Percentiles rank a stretch among this genome's conserved stretches.
phyloP scores from a whole-genome alignment of 768 basidiomycete genomes.

The Podaxis sp. region DNA sequence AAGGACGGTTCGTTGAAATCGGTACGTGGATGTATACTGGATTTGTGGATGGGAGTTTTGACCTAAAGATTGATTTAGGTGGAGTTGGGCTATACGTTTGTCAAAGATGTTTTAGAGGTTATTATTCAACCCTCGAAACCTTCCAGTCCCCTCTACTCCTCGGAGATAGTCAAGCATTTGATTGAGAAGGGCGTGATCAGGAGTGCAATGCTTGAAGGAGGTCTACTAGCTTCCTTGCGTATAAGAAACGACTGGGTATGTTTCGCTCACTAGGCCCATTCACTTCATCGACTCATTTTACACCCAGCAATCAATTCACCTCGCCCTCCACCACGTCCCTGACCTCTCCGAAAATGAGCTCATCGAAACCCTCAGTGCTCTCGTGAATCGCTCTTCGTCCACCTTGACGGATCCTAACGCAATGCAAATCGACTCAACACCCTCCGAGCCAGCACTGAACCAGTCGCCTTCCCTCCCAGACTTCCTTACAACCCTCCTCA shows the following conservation, averaged over 20 bases:
- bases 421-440: constrained; percentile 31
- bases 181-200: constrained; percentile 53
- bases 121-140: constrained; percentile 34
- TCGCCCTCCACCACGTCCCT: constrained; percentile 48
- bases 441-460: constrained; percentile 8
- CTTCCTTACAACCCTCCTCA: constrained; percentile 32
- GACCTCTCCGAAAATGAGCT: constrained; percentile 69
- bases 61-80: neutral
- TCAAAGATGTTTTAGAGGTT: constrained; percentile 52
- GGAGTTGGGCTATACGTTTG: constrained; percentile 42
- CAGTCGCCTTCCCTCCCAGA: constrained; percentile 24
- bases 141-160: constrained; percentile 37
- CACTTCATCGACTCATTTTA: neutral
- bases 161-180: constrained; percentile 54
- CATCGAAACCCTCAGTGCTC: constrained; percentile 43
- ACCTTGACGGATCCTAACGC: constrained; percentile 30
- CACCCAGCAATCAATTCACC: constrained; percentile 38
- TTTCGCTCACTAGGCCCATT: neutral
- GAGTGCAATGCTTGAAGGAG: constrained; percentile 57
- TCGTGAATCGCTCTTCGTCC: constrained; percentile 34
- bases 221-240: constrained; percentile 49
- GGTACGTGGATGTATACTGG: neutral
- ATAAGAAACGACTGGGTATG: constrained; percentile 69
- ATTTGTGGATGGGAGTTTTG: neutral
- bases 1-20: constrained; percentile 3